phyloP scores from a whole-genome alignment of 2,329 filamentous ascomycete genomes.

The Diplodia scrobiculata region DNA sequence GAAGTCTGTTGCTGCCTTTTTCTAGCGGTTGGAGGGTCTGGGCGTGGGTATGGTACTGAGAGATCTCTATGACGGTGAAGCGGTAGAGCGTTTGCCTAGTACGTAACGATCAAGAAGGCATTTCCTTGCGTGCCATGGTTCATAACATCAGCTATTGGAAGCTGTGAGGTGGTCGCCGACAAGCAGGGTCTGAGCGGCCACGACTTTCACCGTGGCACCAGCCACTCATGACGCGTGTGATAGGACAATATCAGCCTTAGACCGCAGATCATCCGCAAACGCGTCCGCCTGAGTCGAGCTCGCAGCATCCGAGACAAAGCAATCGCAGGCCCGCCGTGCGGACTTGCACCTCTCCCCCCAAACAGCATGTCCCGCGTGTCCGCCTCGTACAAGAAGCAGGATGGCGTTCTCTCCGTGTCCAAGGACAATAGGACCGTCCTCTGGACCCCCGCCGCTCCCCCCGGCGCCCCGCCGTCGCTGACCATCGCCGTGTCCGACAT shows the following conservation, averaged over 20 bases:
- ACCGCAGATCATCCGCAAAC: constrained; percentile 21
- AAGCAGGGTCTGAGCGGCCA: neutral
- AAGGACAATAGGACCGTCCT: constrained; percentile 72
- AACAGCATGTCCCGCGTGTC: constrained; percentile 43
- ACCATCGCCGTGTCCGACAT: constrained; percentile 74
- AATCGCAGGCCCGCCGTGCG: constrained; percentile 19
- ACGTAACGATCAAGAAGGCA: neutral
- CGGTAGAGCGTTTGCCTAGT: too few relatives aligned
- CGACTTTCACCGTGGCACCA: neutral
- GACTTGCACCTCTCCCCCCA: constrained; percentile 11
- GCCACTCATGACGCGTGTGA: constrained; percentile 15
- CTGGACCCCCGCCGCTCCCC: constrained; percentile 78
- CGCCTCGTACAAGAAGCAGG: constrained; percentile 86
- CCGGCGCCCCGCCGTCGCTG: constrained; percentile 63
- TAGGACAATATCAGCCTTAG: constrained; percentile 6
- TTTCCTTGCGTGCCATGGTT: neutral
- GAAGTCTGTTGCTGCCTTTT: too few relatives aligned
- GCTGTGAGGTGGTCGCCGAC: neutral
- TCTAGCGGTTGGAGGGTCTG: too few relatives aligned
- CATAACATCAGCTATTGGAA: neutral
- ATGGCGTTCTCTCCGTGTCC: constrained; percentile 77
- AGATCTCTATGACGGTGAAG: too few relatives aligned
- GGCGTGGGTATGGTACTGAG: too few relatives aligned
- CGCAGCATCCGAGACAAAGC: constrained; percentile 3
- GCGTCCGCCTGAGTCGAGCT: constrained; percentile 11